Percentiles rank a stretch among this genome's conserved stretches.
Conservation (phyloP, 306 rosid genomes). For the Astragalus membranaceus region DNA sequence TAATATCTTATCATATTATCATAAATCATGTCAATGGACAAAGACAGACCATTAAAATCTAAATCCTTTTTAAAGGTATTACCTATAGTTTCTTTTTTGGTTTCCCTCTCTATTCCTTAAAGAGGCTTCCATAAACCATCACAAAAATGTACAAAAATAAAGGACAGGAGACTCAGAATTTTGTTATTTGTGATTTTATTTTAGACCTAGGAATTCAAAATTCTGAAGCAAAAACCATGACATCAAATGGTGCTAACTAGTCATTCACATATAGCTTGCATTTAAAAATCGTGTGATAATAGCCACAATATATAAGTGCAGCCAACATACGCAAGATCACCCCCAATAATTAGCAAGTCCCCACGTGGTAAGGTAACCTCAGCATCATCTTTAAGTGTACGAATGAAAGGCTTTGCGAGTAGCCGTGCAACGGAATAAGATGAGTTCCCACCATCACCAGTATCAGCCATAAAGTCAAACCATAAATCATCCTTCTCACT, state of each 20-base stretch:
- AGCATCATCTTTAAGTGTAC: constrained; percentile 46
- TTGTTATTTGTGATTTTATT: constrained; percentile 1
- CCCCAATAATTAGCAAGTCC: constrained; percentile 83
- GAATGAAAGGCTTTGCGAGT: constrained; percentile 82
- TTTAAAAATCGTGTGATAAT: not conserved
- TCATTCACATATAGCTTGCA: constrained; percentile 8
- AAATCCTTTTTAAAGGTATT: not conserved
- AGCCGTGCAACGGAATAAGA: constrained; percentile 85
- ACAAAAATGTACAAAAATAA: not conserved
- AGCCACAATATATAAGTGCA: not conserved
- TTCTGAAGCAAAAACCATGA: not conserved
- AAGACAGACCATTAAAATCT: not conserved
- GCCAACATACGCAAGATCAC: constrained; percentile 94
- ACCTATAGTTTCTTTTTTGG: not conserved
- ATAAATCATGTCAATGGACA: not conserved
- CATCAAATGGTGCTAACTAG: constrained; percentile 3
- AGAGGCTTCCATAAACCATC: too few species aligned
- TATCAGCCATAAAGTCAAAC: constrained; percentile 99
- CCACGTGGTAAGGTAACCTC: constrained; percentile 65
- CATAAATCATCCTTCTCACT: constrained; percentile 74
- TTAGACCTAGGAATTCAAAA: not conserved
- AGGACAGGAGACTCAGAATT: not conserved
- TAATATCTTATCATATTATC: not conserved
- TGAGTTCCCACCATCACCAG: constrained; percentile 99
- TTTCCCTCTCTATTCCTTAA: too few species aligned